Conservation (phyloP, 1,284 basidiomycete genomes). For the Mycosarcoma maydis region DNA sequence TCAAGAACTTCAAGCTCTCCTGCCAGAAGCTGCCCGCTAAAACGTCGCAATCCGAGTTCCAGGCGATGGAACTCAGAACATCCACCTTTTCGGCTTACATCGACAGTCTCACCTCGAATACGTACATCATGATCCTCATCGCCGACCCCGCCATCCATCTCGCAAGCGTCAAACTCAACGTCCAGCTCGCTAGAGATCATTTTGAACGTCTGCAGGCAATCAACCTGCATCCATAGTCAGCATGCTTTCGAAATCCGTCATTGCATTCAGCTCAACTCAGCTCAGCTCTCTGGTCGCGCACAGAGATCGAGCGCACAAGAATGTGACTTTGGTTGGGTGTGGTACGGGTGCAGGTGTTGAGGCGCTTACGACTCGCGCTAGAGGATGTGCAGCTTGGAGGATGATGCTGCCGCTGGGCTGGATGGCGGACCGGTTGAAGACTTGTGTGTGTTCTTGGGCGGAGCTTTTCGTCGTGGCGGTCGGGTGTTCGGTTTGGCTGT, state of each 20-base stretch:
- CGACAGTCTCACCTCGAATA: slow-evolving; percentile 91
- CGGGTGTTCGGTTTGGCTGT: no score
- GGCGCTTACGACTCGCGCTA: slow-evolving; percentile 24
- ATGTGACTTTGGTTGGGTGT: no score
- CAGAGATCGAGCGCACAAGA: no score
- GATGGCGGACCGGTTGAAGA: no score
- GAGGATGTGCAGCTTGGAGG: slow-evolving; percentile 28
- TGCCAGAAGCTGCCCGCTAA: slow-evolving; percentile 69
- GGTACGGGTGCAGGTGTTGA: no score
- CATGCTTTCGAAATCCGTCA: background rate
- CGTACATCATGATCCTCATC: slow-evolving; percentile 88
- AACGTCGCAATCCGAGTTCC: slow-evolving; percentile 47
- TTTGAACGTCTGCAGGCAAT: slow-evolving; percentile 72
- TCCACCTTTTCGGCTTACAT: slow-evolving; percentile 83
- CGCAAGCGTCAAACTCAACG: slow-evolving; percentile 82
- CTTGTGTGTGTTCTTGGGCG: no score
- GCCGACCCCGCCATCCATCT: slow-evolving; percentile 87
- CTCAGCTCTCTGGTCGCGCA: no score
- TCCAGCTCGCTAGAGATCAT: slow-evolving; percentile 80
- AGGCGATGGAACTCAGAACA: slow-evolving; percentile 66
- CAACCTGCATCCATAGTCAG: slow-evolving; percentile 18
- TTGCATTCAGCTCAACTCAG: no score
- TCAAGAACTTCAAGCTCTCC: slow-evolving; percentile 92
- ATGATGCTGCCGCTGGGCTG: background rate
- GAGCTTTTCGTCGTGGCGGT: no score